phyloP scores from a whole-genome alignment of 2,329 filamentous ascomycete genomes.

The Lecanicillium sp. region DNA sequence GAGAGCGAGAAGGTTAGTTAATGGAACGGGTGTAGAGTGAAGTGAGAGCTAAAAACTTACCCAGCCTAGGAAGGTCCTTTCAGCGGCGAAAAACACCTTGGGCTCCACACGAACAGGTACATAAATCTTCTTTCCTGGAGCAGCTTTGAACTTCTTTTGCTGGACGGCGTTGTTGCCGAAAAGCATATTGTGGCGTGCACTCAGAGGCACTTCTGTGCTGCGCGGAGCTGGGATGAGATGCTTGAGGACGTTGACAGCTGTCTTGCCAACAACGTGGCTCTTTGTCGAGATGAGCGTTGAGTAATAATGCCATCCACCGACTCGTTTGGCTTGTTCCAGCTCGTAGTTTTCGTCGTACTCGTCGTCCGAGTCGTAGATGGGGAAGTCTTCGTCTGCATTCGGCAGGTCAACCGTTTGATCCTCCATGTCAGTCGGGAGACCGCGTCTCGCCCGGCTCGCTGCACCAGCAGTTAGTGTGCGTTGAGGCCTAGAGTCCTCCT shows the following conservation, averaged over 20 bases:
- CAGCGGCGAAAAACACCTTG: slow-evolving; percentile 94
- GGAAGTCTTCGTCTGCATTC: slow-evolving; percentile 60
- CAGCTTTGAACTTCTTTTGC: slow-evolving; percentile 58
- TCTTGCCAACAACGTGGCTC: slow-evolving; percentile 31
- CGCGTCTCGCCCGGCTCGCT: slow-evolving; percentile 29
- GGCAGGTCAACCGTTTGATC: slow-evolving; percentile 65
- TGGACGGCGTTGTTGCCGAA: slow-evolving; percentile 49
- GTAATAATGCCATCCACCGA: slow-evolving; percentile 71
- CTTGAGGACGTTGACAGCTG: slow-evolving; percentile 35
- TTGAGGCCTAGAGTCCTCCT: slow-evolving; percentile 32
- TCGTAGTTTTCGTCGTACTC: slow-evolving; percentile 69
- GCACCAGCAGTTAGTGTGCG: slow-evolving; percentile 23
- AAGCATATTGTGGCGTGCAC: slow-evolving; percentile 43
- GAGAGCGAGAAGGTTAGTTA: slow-evolving; percentile 11
- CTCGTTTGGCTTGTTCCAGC: slow-evolving; percentile 66
- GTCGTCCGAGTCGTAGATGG: slow-evolving; percentile 79
- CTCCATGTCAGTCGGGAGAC: slow-evolving; percentile 59
- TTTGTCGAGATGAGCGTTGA: slow-evolving; percentile 46
- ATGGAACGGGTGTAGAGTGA: slow-evolving; percentile 2
- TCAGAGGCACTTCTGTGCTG: slow-evolving; percentile 46
- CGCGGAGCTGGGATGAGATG: slow-evolving; percentile 47
- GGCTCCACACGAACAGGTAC: slow-evolving; percentile 94
- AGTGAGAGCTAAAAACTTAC: slow-evolving; percentile 36
- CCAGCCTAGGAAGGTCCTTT: slow-evolving; percentile 94
- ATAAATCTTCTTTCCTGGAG: slow-evolving; percentile 84